Percentiles rank a stretch among this genome's conserved stretches.
phyloP scores from a whole-genome alignment of 176 grass and related monocot species.

The Carex myosuroides region DNA sequence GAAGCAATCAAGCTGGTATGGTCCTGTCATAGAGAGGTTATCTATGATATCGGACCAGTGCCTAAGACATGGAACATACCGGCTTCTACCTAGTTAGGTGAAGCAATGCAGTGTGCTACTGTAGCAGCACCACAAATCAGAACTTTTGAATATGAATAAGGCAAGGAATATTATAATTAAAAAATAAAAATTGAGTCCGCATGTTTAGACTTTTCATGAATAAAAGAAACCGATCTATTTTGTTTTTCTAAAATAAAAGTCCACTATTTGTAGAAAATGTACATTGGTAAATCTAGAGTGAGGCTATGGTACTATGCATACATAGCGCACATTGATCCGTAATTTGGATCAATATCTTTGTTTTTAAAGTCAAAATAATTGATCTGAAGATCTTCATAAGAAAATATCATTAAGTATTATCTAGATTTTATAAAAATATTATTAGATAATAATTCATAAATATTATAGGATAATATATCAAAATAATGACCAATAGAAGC shows the following conservation, averaged over 20 bases:
- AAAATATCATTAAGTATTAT: no score
- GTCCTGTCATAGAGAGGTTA: slow-evolving; percentile 97
- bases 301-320: no score
- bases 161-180: background rate
- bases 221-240: background rate
- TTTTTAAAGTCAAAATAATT: no score
- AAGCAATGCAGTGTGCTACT: background rate
- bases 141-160: background rate
- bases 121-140: background rate
- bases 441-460: no score
- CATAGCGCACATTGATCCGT: no score
- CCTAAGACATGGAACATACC: background rate
- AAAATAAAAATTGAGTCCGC: background rate
- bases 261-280: background rate
- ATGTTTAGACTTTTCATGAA: background rate
- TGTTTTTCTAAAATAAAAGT: background rate
- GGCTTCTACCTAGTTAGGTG: slow-evolving; percentile 8
- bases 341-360: no score
- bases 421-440: no score
- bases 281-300: no score
- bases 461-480: no score
- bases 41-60: slow-evolving; percentile 64
- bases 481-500: no score
- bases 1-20: slow-evolving; percentile 94
- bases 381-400: no score